These are phyloP conservation scores for Curvularia sp. DNA, from an alignment of 2,329 filamentous ascomycete genomes.

Conservation along the genomic window DNA sequence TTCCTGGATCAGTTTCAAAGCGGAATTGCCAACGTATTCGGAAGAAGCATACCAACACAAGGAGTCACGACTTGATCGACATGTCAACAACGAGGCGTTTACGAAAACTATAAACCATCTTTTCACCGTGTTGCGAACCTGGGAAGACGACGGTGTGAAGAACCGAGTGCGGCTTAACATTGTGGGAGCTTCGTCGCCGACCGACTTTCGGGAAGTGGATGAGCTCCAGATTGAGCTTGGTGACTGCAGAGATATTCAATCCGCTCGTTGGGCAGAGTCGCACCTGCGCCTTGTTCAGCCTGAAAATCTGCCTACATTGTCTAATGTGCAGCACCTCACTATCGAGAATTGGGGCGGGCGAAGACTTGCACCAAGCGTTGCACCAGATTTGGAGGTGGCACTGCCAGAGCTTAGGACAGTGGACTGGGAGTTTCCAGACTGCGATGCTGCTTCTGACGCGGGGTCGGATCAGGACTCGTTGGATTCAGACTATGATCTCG, in stretches of 20 bases:
- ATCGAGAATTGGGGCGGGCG: constrained; percentile 1
- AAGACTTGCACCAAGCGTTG: constrained; percentile 12
- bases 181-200: too few species aligned
- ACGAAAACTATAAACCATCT: constrained; percentile 7
- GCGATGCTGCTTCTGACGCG: constrained; percentile 2
- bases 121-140: constrained; percentile 8
- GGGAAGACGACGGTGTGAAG: constrained; percentile 15
- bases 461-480: constrained; percentile 11
- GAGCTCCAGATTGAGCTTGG: too few species aligned
- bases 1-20: constrained; percentile 6
- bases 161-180: constrained; percentile 9
- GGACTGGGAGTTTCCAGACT: constrained; percentile 13
- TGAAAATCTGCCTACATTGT: constrained; percentile 7
- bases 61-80: constrained; percentile 7
- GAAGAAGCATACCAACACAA: constrained; percentile 11
- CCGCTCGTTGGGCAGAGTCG: too few species aligned
- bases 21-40: constrained; percentile 12
- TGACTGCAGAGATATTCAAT: too few species aligned
- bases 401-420: constrained; percentile 11
- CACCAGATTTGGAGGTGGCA: constrained; percentile 5
- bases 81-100: constrained; percentile 10
- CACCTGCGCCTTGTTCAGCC: constrained; percentile 8
- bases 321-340: constrained; percentile 12
- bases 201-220: too few species aligned
- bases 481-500: too few species aligned